Percentiles rank a stretch among this genome's conserved stretches.
Conservation (phyloP, 2,329 filamentous ascomycete genomes). For the Ilyonectria sp. region DNA sequence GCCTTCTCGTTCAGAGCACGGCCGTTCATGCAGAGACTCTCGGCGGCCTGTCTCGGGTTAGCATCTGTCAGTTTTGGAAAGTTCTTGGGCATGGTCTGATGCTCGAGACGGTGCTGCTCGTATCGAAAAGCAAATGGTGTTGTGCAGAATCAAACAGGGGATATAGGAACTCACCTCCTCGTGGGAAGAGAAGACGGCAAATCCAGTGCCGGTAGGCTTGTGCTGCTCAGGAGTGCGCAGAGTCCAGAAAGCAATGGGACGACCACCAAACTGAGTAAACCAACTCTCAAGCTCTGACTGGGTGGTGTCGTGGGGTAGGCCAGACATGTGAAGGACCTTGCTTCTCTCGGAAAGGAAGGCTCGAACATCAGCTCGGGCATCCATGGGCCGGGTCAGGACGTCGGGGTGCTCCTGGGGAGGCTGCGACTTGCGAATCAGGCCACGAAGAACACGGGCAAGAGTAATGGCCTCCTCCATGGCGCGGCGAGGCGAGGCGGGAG, state of each 20-base stretch:
- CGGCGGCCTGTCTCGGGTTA: conserved; percentile 79
- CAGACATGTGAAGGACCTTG: conserved; percentile 98
- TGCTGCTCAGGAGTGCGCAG: conserved; percentile 97
- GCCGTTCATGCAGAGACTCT: conserved; percentile 99
- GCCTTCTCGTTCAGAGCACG: conserved; percentile 98
- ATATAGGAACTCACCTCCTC: conserved; percentile 83
- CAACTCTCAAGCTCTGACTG: conserved; percentile 99
- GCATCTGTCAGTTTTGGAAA: conserved; percentile 10
- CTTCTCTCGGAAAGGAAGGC: conserved; percentile 96
- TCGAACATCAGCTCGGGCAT: conserved; percentile 94
- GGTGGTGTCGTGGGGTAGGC: conserved; percentile 96
- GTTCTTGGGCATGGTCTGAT: neutral
- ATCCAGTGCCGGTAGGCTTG: conserved; percentile 98
- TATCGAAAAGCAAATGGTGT: neutral
- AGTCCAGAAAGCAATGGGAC: conserved; percentile 99
- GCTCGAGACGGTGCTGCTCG: neutral
- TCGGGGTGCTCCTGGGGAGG: conserved; percentile 94
- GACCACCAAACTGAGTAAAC: conserved; percentile 98
- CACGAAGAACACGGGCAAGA: conserved; percentile 90
- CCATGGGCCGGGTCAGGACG: conserved; percentile 94
- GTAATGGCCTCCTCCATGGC: conserved; percentile 99
- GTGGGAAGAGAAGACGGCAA: conserved; percentile 98
- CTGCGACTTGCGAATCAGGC: conserved; percentile 95
- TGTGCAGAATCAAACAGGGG: neutral
- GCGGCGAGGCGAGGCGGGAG: conserved; percentile 93